These are phyloP conservation scores for Pseudonectria foliicola DNA, from an alignment of 2,329 filamentous ascomycete species.

Conservation along the genomic window DNA sequence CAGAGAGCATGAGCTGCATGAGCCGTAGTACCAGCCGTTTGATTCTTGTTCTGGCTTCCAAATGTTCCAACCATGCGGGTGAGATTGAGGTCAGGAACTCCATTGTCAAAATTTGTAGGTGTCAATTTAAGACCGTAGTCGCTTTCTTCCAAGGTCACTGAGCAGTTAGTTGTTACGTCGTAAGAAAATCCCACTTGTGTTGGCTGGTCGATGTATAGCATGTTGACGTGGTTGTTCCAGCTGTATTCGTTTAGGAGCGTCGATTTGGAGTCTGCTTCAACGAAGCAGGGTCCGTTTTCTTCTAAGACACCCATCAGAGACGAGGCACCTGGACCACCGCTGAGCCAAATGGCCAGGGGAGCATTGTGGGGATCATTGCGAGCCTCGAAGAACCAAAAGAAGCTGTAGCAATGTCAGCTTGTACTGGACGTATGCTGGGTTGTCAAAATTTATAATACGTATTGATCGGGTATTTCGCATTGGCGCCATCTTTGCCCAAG, in stretches of 20 bases:
- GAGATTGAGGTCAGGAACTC: conserved; percentile 28
- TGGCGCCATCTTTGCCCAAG: conserved; percentile 3
- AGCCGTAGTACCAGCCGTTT: conserved; percentile 42
- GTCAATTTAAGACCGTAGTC: conserved; percentile 42
- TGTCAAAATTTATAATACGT: conserved; percentile 8
- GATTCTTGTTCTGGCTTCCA: conserved; percentile 21
- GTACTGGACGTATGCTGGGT: not conserved
- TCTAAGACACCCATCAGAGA: conserved; percentile 15
- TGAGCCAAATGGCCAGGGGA: conserved; percentile 47
- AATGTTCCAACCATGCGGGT: conserved; percentile 30
- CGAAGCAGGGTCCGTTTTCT: conserved; percentile 42
- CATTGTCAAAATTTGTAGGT: conserved; percentile 30
- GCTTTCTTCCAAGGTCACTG: conserved; percentile 41
- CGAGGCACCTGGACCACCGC: conserved; percentile 48
- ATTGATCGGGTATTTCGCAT: conserved; percentile 11
- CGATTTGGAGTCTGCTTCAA: conserved; percentile 41
- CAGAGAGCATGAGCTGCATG: conserved; percentile 52
- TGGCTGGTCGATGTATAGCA: conserved; percentile 54
- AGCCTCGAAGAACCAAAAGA: conserved; percentile 25
- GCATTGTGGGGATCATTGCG: conserved; percentile 19
- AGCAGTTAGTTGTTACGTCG: conserved; percentile 57
- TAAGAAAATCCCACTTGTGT: conserved; percentile 63
- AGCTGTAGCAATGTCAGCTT: conserved; percentile 3
- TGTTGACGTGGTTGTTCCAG: conserved; percentile 50
- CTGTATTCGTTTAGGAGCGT: conserved; percentile 53